Evolutionary conservation across 495 filamentous ascomycete genomes (phyloP).

Genomic region (Aspergillus cavernicola): DNA sequence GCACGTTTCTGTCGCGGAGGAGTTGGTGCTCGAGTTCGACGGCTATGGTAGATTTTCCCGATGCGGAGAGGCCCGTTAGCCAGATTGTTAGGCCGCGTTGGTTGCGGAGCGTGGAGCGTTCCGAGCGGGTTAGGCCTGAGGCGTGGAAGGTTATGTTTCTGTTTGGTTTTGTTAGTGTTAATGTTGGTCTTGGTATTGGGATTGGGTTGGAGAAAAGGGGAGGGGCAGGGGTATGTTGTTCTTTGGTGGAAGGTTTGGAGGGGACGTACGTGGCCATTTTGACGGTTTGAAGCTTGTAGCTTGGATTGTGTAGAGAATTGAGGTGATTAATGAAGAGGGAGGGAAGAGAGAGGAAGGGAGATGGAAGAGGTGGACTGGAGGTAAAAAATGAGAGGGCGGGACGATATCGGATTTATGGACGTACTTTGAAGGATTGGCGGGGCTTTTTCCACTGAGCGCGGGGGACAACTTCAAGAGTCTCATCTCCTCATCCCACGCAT

Average conservation of each 20-base stretch:
- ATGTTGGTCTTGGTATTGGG: background rate
- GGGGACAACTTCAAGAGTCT: background rate
- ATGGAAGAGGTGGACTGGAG: background rate
- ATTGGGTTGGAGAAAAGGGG: background rate
- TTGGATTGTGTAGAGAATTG: background rate
- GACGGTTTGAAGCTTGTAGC: background rate
- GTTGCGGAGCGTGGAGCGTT: conserved; percentile 74
- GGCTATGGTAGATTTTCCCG: conserved; percentile 93
- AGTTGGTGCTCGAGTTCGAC: conserved; percentile 95
- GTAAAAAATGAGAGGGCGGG: background rate
- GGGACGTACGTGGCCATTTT: conserved; percentile 47
- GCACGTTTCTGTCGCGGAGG: conserved; percentile 64
- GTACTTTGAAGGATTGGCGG: background rate
- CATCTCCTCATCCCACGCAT: conserved; percentile 1
- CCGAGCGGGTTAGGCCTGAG: conserved; percentile 75
- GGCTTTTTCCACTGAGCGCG: conserved; percentile 3
- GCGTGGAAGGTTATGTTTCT: conserved; percentile 99
- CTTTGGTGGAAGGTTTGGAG: background rate
- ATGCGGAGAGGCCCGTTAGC: conserved; percentile 94
- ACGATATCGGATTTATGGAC: background rate
- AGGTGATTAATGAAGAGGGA: background rate
- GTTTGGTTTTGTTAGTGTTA: conserved; percentile 10
- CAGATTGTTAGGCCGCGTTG: conserved; percentile 94
- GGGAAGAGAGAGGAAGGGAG: conserved; percentile 1
- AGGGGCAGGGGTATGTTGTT: background rate